Evolutionary conservation across 306 rosid species (phyloP).

Genomic region (Glycine tomentella): DNA sequence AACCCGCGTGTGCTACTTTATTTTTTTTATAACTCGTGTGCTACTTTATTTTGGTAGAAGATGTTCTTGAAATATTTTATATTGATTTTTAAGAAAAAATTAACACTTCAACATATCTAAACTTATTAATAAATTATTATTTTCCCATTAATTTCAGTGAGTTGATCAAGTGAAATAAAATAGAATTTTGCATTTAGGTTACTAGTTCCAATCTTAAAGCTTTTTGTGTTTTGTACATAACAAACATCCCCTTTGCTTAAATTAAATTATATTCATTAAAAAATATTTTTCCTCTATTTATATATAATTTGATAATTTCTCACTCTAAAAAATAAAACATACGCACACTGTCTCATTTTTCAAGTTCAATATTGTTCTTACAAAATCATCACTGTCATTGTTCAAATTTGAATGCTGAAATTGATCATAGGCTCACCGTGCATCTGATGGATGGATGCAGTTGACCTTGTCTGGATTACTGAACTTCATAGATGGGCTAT

Average conservation of each 20-base stretch:
- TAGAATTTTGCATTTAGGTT: too few species aligned
- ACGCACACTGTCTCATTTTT: neutral
- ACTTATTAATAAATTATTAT: neutral
- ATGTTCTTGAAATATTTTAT: neutral
- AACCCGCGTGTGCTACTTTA: neutral
- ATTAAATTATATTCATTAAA: neutral
- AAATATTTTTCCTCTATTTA: neutral
- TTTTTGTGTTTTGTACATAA: neutral
- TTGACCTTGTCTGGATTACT: constrained; percentile 60
- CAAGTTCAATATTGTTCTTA: neutral
- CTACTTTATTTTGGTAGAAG: neutral
- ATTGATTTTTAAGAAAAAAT: neutral
- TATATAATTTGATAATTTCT: neutral
- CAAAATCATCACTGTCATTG: neutral
- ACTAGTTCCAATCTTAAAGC: neutral
- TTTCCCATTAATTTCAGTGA: too few species aligned
- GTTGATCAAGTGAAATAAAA: too few species aligned
- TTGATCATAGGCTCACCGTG: constrained; percentile 5
- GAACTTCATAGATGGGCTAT: constrained; percentile 63
- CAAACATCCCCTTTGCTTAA: neutral
- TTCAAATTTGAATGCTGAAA: constrained; percentile 3
- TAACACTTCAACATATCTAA: neutral
- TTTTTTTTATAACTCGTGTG: neutral
- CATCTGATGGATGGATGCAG: constrained; percentile 45
- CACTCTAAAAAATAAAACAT: neutral